These are phyloP conservation scores for Cyclocybe aegerita DNA, from an alignment of 768 basidiomycete genomes.

Conservation along the genomic window DNA sequence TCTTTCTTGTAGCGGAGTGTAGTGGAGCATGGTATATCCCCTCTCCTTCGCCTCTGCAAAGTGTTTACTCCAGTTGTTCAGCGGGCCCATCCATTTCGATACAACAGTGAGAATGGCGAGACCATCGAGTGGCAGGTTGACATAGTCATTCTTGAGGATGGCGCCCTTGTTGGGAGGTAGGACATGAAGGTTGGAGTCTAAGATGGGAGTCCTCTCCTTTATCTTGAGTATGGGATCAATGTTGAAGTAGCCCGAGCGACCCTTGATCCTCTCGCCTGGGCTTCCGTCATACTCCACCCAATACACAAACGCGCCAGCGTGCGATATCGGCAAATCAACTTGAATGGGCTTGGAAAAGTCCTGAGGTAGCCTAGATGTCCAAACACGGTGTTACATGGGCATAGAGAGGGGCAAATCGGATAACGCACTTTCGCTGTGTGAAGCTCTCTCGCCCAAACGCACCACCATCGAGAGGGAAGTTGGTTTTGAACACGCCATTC, in stretches of 20 bases:
- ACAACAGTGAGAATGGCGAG: constrained; percentile 87
- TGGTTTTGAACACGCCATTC: constrained; percentile 93
- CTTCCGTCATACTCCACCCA: constrained; percentile 89
- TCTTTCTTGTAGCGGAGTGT: constrained; percentile 90
- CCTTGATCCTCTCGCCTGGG: constrained; percentile 63
- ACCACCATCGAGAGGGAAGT: constrained; percentile 95
- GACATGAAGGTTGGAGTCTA: constrained; percentile 52
- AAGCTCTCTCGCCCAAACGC: constrained; percentile 75
- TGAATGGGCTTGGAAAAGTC: constrained; percentile 90
- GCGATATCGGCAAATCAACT: constrained; percentile 93
- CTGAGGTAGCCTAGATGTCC: constrained; percentile 63
- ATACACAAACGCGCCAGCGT: constrained; percentile 94
- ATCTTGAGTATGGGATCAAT: constrained; percentile 86
- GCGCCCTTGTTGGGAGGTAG: constrained; percentile 56
- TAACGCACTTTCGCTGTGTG: constrained; percentile 70
- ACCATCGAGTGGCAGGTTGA: constrained; percentile 83
- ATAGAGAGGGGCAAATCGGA: not conserved
- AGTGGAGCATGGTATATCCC: constrained; percentile 99
- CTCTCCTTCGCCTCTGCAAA: constrained; percentile 83
- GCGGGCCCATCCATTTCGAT: constrained; percentile 97
- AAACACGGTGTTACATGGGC: constrained; percentile 16
- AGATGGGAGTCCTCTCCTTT: constrained; percentile 73
- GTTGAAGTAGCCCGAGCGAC: constrained; percentile 93
- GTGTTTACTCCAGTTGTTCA: constrained; percentile 73
- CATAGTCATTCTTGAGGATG: constrained; percentile 46